A percentile compares a stretch with the other conserved stretches of the same genome.
These are phyloP conservation scores for Manihot esculenta DNA, from an alignment of 441 rosid genomes.

Conservation along the genomic window DNA sequence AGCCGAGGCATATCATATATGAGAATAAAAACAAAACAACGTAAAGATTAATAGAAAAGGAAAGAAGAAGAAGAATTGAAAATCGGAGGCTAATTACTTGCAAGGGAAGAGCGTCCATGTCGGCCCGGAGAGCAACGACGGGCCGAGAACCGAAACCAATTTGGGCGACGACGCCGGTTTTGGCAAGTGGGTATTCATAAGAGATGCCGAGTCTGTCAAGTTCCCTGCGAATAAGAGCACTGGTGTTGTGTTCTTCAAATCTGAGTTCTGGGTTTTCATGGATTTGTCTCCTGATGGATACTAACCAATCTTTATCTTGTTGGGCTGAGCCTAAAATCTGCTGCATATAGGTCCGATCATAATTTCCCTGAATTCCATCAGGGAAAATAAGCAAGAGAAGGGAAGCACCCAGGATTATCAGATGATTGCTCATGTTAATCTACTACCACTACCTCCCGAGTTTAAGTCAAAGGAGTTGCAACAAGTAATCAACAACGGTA, in stretches of 20 bases:
- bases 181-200: conserved; percentile 61
- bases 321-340: conserved; percentile 43
- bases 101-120: conserved; percentile 80
- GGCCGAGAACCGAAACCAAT: conserved; percentile 65
- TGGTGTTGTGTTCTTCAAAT: conserved; percentile 69
- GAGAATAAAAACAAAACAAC: background rate
- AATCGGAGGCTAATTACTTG: conserved; percentile 32
- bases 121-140: conserved; percentile 77
- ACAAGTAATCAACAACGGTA: too few relatives aligned
- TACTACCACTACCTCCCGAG: background rate
- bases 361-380: conserved; percentile 6
- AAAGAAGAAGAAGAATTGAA: background rate
- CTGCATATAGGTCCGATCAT: conserved; percentile 25
- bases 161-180: conserved; percentile 72
- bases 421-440: background rate
- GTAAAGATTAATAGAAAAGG: background rate
- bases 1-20: background rate
- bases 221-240: conserved; percentile 61
- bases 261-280: conserved; percentile 78
- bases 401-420: conserved; percentile 1
- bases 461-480: too few relatives aligned
- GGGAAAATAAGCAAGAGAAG: conserved; percentile 20
- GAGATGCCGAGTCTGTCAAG: conserved; percentile 58
- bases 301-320: conserved; percentile 56
- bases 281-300: conserved; percentile 64